Conservation (phyloP, 768 basidiomycete genomes). For the Rhodotorula diobovata region DNA sequence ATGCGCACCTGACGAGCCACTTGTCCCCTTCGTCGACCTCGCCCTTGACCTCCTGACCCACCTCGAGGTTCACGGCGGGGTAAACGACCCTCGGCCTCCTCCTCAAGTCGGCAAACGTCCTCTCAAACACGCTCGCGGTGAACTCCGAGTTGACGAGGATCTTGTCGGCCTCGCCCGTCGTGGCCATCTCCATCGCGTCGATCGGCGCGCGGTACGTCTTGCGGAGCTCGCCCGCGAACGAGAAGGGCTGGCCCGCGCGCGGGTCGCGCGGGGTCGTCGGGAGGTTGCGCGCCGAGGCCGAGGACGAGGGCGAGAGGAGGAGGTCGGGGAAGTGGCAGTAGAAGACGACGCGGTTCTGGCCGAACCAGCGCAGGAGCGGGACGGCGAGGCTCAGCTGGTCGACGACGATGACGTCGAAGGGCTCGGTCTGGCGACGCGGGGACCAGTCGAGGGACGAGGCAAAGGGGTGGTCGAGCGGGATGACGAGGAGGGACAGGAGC, state of each 20-base stretch:
- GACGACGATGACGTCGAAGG: slow-evolving; percentile 77
- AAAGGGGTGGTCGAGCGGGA: slow-evolving; percentile 26
- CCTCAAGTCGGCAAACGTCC: slow-evolving; percentile 66
- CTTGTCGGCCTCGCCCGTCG: slow-evolving; percentile 82
- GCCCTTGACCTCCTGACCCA: slow-evolving; percentile 49
- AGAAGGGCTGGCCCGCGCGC: slow-evolving; percentile 15
- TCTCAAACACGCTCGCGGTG: slow-evolving; percentile 72
- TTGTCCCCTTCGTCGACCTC: slow-evolving; percentile 51
- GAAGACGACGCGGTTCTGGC: slow-evolving; percentile 78
- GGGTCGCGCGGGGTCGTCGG: slow-evolving; percentile 30
- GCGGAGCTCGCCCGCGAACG: slow-evolving; percentile 53
- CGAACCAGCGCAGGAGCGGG: slow-evolving; percentile 67
- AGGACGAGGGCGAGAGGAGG: slow-evolving; percentile 53
- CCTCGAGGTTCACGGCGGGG: slow-evolving; percentile 80
- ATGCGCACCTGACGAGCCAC: slow-evolving; percentile 36
- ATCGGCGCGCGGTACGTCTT: slow-evolving; percentile 77
- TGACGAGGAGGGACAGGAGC: slow-evolving; percentile 18
- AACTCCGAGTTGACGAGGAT: slow-evolving; percentile 89
- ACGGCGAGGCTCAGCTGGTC: slow-evolving; percentile 92
- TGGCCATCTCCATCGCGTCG: slow-evolving; percentile 82
- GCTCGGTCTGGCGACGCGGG: slow-evolving; percentile 27
- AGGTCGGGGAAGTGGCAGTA: slow-evolving; percentile 99
- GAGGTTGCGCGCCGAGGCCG: slow-evolving; percentile 50
- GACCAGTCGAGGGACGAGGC: slow-evolving; percentile 33
- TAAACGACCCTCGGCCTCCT: slow-evolving; percentile 75